phyloP scores from a whole-genome alignment of 371 early-diverging fungal species.

The Phascolomyces articulosus region DNA sequence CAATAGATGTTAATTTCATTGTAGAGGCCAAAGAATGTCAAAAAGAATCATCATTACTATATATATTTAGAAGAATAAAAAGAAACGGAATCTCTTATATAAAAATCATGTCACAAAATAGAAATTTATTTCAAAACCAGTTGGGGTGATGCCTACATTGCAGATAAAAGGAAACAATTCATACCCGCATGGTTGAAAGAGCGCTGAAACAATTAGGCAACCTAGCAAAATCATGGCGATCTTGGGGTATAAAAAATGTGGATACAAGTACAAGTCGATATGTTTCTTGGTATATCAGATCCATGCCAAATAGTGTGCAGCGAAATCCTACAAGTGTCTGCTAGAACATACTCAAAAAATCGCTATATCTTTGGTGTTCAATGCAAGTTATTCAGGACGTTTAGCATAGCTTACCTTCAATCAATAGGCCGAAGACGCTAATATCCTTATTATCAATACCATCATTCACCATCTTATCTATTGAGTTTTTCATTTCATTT shows the following conservation, averaged over 20 bases:
- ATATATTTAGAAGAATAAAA: too few relatives aligned
- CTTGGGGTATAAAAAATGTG: not conserved
- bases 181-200: not conserved
- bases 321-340: not conserved
- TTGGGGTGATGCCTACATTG: too few relatives aligned
- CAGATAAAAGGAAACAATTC: too few relatives aligned
- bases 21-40: too few relatives aligned
- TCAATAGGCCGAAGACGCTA: not conserved
- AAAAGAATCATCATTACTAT: too few relatives aligned
- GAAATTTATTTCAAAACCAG: too few relatives aligned
- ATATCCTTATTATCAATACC: not conserved
- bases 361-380: not conserved
- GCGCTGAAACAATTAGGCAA: not conserved
- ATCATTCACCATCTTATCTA: not conserved
- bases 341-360: not conserved
- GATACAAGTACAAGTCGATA: not conserved
- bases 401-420: slow-evolving; percentile 3
- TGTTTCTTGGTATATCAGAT: not conserved
- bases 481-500: not conserved
- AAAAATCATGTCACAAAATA: too few relatives aligned
- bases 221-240: not conserved
- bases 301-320: not conserved
- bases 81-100: too few relatives aligned
- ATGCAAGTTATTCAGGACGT: not conserved
- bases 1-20: too few relatives aligned